Conservation (phyloP, 805 yeast genomes). For the Candida boidinii region DNA sequence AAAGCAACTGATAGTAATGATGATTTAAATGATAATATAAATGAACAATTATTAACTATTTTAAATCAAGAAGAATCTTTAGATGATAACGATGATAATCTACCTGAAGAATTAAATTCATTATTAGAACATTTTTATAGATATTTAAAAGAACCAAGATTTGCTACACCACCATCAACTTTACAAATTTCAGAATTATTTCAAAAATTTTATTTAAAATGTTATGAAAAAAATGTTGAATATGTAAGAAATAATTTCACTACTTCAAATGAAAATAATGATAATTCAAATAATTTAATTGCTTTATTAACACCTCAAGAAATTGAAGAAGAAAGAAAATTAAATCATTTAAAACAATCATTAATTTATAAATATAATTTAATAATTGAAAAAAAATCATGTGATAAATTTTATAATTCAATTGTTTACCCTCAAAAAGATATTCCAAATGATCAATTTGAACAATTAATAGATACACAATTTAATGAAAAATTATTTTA, state of each 20-base stretch:
- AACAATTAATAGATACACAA: constrained; percentile 15
- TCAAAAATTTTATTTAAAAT: constrained; percentile 23
- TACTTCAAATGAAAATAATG: constrained; percentile 16
- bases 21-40: neutral
- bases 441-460: constrained; percentile 21
- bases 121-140: constrained; percentile 20
- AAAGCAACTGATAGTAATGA: neutral
- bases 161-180: constrained; percentile 25
- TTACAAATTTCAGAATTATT: constrained; percentile 26
- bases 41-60: constrained; percentile 6
- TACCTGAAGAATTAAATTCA: constrained; percentile 18
- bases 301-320: constrained; percentile 6
- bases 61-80: constrained; percentile 9
- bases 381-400: constrained; percentile 21
- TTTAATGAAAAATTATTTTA: constrained; percentile 19
- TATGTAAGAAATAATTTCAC: constrained; percentile 13
- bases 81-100: constrained; percentile 11
- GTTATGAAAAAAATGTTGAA: constrained; percentile 12
- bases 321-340: neutral
- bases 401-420: constrained; percentile 24
- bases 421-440: constrained; percentile 24
- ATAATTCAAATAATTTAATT: neutral
- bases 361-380: constrained; percentile 19
- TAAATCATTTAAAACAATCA: constrained; percentile 7
- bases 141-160: constrained; percentile 26